These are phyloP conservation scores for Lactuca sativa DNA, from an alignment of 129 eudicot genomes.

Conservation along the genomic window DNA sequence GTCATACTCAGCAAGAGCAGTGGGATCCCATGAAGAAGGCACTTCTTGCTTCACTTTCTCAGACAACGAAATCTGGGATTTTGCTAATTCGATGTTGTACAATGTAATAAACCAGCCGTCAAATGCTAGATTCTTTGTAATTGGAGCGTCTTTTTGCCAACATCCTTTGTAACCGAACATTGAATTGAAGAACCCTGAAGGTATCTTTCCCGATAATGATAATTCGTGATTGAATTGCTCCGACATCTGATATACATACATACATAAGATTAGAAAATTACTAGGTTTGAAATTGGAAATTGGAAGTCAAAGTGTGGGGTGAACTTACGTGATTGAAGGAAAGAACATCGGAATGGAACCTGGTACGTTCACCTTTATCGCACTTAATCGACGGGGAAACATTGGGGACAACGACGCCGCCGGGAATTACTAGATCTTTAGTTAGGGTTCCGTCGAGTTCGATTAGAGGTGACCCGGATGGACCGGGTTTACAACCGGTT, in stretches of 20 bases:
- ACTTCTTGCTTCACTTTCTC: constrained; percentile 81
- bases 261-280: not conserved
- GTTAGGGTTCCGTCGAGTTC: constrained; percentile 49
- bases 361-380: constrained; percentile 95
- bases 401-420: constrained; percentile 59
- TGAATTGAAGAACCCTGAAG: constrained; percentile 76
- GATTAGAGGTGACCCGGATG: constrained; percentile 65
- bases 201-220: constrained; percentile 84
- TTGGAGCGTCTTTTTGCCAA: constrained; percentile 90
- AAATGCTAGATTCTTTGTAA: constrained; percentile 74
- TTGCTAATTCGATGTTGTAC: constrained; percentile 78
- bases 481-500: constrained; percentile 74
- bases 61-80: constrained; percentile 65
- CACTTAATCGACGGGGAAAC: constrained; percentile 71
- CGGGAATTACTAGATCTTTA: constrained; percentile 69
- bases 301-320: not conserved
- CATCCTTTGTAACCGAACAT: constrained; percentile 83
- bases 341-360: constrained; percentile 88
- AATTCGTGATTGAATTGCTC: constrained; percentile 87
- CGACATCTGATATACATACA: constrained; percentile 65
- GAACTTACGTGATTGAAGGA: constrained; percentile 66
- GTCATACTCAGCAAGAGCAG: constrained; percentile 86
- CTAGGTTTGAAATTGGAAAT: not conserved
- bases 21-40: constrained; percentile 91
- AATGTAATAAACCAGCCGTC: constrained; percentile 87